A percentile compares a stretch with the other conserved stretches of the same genome.
These are phyloP conservation scores for Metschnikowia santaceciliae DNA, from an alignment of 805 yeast species.

Conservation along the genomic window DNA sequence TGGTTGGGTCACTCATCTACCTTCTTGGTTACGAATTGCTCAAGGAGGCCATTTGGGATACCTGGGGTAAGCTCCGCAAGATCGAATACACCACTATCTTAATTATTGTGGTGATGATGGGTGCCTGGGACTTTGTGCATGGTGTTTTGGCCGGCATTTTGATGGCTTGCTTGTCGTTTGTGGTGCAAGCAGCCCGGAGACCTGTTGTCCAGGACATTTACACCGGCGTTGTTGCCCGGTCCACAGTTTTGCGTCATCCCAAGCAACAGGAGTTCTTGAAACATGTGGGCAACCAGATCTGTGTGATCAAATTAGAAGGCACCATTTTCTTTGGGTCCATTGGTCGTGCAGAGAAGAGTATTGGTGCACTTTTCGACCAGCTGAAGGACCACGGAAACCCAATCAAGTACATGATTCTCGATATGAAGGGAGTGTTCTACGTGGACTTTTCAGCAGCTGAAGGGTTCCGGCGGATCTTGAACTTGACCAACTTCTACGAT, in stretches of 20 bases:
- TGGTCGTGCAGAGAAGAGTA: slow-evolving; percentile 79
- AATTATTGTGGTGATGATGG: slow-evolving; percentile 91
- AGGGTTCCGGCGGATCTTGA: slow-evolving; percentile 82
- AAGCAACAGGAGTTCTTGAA: slow-evolving; percentile 79
- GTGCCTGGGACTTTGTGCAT: slow-evolving; percentile 88
- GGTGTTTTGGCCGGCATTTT: slow-evolving; percentile 90
- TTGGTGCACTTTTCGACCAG: slow-evolving; percentile 63
- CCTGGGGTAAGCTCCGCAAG: slow-evolving; percentile 65
- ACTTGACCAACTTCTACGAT: slow-evolving; percentile 63
- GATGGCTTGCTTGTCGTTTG: slow-evolving; percentile 90
- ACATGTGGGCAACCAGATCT: slow-evolving; percentile 87
- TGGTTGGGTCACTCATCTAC: slow-evolving; percentile 90
- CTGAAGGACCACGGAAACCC: slow-evolving; percentile 49
- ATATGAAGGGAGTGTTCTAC: slow-evolving; percentile 74
- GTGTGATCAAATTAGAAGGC: slow-evolving; percentile 82
- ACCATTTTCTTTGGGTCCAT: slow-evolving; percentile 93
- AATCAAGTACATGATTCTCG: slow-evolving; percentile 76
- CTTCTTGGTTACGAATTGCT: slow-evolving; percentile 86
- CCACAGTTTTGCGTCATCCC: slow-evolving; percentile 89
- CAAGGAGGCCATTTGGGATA: slow-evolving; percentile 82
- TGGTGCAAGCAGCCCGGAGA: slow-evolving; percentile 83
- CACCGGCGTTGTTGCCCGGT: slow-evolving; percentile 84
- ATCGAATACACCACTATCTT: slow-evolving; percentile 84
- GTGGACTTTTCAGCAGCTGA: slow-evolving; percentile 96
- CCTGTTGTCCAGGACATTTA: slow-evolving; percentile 79